phyloP scores from a whole-genome alignment of 495 filamentous ascomycete genomes.

The Podospora australis region DNA sequence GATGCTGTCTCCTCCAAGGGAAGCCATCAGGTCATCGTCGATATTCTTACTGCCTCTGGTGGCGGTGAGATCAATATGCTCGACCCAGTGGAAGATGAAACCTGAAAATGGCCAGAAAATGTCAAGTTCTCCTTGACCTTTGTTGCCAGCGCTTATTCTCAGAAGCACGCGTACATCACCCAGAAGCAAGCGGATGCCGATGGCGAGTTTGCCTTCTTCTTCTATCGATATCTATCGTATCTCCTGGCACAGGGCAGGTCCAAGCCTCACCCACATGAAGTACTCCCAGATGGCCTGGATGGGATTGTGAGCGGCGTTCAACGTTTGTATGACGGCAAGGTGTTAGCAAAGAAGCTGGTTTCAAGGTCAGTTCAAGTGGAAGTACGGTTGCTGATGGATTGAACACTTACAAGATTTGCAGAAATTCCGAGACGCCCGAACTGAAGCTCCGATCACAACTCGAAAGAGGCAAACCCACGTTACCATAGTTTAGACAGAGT shows the following conservation, averaged over 20 bases:
- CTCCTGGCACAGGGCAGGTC: constrained; percentile 28
- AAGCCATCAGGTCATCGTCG: constrained; percentile 18
- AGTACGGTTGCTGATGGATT: too few species aligned
- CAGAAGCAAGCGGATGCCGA: constrained; percentile 18
- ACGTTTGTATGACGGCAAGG: constrained; percentile 28
- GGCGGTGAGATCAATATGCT: constrained; percentile 21
- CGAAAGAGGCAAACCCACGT: too few species aligned
- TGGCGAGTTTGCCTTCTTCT: constrained; percentile 31
- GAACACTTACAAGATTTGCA: background rate
- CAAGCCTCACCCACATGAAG: constrained; percentile 29
- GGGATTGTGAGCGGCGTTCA: constrained; percentile 28
- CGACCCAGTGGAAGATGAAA: constrained; percentile 18
- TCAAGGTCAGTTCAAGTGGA: constrained; percentile 28
- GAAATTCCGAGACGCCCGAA: too few species aligned
- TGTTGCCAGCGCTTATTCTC: constrained; percentile 13
- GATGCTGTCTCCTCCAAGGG: constrained; percentile 25
- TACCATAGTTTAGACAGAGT: too few species aligned
- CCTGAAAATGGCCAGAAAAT: constrained; percentile 15
- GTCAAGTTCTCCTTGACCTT: constrained; percentile 12
- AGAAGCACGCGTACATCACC: constrained; percentile 9
- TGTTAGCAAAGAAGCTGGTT: constrained; percentile 36
- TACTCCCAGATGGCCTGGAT: constrained; percentile 28
- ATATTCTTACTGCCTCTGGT: constrained; percentile 17
- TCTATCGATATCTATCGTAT: constrained; percentile 26
- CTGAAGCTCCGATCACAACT: too few species aligned